Base-by-base conservation (phyloP, 352 stramenopile species). In the Globisporangium barbulae region DNA sequence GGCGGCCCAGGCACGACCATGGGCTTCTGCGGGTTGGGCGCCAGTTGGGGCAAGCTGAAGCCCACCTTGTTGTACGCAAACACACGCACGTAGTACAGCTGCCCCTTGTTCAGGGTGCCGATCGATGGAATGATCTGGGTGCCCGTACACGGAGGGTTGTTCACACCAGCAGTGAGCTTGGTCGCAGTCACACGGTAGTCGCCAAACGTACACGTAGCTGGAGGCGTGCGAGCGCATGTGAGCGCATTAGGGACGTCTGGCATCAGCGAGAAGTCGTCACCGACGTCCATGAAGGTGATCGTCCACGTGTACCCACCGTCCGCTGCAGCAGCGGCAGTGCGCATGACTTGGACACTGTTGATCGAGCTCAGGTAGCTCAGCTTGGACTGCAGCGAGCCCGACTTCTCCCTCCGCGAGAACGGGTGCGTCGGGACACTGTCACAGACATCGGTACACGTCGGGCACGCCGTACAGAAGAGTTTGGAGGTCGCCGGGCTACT, bases 51-150 rank as follows among this genome's bases (percentile, higher is more conserved):
- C 13, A 88, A 59, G 13, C 93, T 89, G 64, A 96, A 99, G 9
- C 97, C 96, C n/a, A 97, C 64, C 39, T 86, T 79, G 78, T 99
- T 99, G 75, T 98, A 98, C 8, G 96, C 92, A 39, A 92, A 97
- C 22, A 99, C 93, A 7, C 95, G 91, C 22, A 92, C 90, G 66
- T 97, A 94, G 74, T 99, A 98, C n/a, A 90, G 69, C 56, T 97
- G 75, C 0, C 96, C 96, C 59, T 97, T 88, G 56, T 89, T 87
- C 7, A 99, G 76, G 10, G 77, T 83, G 7, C 74, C 79, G 1
- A 66, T 65, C 0, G 68, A 66, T 3, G 85, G 95, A 25, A 98
- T 78, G 5, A 97, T 72, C 37, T 94, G 78, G 10, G 72, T 81
- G 13, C 93, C 92, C 9, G 71, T 88, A 68, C 95, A 98, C 13